Percentiles rank a stretch among this genome's conserved stretches.
Conservation (phyloP, 2,329 filamentous ascomycete genomes). For the Verticillium dahliae region DNA sequence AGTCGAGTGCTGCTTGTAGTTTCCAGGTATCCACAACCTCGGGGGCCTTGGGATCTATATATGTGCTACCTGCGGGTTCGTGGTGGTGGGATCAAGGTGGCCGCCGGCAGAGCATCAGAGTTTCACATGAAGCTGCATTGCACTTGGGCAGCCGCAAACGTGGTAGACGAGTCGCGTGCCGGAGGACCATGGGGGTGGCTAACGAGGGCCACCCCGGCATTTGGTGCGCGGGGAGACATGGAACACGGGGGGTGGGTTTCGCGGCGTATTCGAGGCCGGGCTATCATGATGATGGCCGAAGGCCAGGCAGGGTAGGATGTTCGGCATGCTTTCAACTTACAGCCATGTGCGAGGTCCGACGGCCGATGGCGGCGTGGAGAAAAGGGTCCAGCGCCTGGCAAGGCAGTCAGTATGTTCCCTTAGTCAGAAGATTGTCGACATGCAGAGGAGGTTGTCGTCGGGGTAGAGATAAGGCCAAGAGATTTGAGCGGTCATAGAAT, state of each 20-base stretch:
- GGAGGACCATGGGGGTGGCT: neutral
- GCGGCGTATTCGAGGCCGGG: neutral
- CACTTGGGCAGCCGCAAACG: neutral
- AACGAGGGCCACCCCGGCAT: neutral
- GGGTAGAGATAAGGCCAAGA: conserved; percentile 9
- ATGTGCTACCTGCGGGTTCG: neutral
- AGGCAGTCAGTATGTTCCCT: neutral
- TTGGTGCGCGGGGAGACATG: neutral
- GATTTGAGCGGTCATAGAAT: conserved; percentile 12
- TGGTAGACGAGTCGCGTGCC: neutral
- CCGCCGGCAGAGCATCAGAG: conserved; percentile 5
- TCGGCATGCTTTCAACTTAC: neutral
- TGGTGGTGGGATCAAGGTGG: neutral
- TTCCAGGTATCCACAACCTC: neutral
- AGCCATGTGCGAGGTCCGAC: neutral
- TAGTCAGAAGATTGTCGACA: neutral
- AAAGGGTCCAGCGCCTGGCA: neutral
- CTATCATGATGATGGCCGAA: neutral
- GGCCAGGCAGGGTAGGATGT: neutral
- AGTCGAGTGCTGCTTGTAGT: neutral
- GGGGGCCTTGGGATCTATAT: conserved; percentile 6
- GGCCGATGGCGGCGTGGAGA: neutral
- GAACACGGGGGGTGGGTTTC: neutral
- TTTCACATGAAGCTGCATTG: neutral
- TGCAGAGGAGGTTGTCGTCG: neutral